These are phyloP conservation scores for Paraphaeosphaeria minitans DNA, from an alignment of 2,329 filamentous ascomycete genomes.

Conservation along the genomic window DNA sequence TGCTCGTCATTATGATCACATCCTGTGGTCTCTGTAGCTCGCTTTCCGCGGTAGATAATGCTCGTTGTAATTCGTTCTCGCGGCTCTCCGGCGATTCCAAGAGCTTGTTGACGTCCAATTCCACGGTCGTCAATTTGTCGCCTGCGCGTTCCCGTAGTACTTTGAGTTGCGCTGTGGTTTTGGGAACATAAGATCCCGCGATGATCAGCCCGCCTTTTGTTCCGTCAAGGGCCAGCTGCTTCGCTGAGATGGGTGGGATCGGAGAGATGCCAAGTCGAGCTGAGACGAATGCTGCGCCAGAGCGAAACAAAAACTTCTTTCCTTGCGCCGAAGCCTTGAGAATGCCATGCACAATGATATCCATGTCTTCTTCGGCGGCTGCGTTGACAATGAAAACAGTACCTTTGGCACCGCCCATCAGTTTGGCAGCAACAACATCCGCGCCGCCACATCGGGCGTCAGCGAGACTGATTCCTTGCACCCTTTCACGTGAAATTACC, in stretches of 20 bases:
- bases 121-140: constrained; percentile 51
- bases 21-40: constrained; percentile 55
- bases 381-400: constrained; percentile 60
- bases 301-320: constrained; percentile 54
- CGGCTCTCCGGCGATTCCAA: constrained; percentile 48
- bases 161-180: constrained; percentile 62
- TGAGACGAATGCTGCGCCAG: constrained; percentile 55
- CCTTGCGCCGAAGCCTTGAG: constrained; percentile 48
- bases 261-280: constrained; percentile 59
- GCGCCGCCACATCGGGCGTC: constrained; percentile 57
- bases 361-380: constrained; percentile 60
- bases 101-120: constrained; percentile 56
- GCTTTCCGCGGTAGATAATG: constrained; percentile 35
- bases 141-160: constrained; percentile 49
- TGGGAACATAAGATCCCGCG: constrained; percentile 64
- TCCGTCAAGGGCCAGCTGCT: constrained; percentile 48
- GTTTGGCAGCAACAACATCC: constrained; percentile 48
- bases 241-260: constrained; percentile 57
- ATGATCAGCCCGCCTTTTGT: constrained; percentile 58
- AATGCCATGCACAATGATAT: constrained; percentile 59
- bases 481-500: constrained; percentile 43
- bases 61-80: constrained; percentile 42
- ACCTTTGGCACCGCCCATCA: constrained; percentile 46
- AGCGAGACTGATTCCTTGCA: constrained; percentile 44
- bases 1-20: constrained; percentile 64